Base-by-base conservation (phyloP, 2,329 filamentous ascomycete genomes). In the Aureobasidium zeae region DNA sequence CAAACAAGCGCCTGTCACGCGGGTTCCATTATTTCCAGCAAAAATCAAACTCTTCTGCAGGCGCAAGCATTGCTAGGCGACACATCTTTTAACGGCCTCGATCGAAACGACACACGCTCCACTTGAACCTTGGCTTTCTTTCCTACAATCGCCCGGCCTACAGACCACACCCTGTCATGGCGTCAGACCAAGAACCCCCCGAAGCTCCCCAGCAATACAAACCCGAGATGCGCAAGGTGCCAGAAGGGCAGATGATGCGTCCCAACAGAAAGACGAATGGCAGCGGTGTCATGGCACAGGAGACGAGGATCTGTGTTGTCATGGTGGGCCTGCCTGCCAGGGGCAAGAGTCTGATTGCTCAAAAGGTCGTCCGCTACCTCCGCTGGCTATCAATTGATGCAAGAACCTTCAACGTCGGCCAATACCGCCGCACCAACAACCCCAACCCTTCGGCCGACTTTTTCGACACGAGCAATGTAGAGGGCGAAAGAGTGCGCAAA, bases 241-340 rank as follows among this genome's bases (percentile, higher is more conserved):
- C 45, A 6, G 24, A 36, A 3, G 36, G 29, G 5, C 20, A 41
- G 19, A 42, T 43, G 29, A 46, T 45, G 41, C 39, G 48, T 37
- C 48, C 48, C 7, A 50, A 44, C 31, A 45, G 46, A 24, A 67
- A 59, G 55, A 67, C 68, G 68, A 72, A 71, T 63, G 79, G 82
- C 53, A 68, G 77, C 56, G 83, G 81, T 58, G 75, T 88, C 52
- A 83, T 94, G 85, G 85, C 84, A 56, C 89, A 96, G 71, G 87
- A 95, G 65, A 89, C 86, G 49, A 86, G 85, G 64, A 93, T 98
- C 69, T 96, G 89, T 65, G 88, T 98, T 52, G 87, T 98, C 57
- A 96, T 98, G 91, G 91, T 98, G 48, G 91, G 91, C 53, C 73
- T 98, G 61, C 91, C 91, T 44, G 91, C 91, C 49, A 76, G 91